Evolutionary conservation across 2,329 filamentous ascomycete species (phyloP).

Genomic region (Knufia petricola): DNA sequence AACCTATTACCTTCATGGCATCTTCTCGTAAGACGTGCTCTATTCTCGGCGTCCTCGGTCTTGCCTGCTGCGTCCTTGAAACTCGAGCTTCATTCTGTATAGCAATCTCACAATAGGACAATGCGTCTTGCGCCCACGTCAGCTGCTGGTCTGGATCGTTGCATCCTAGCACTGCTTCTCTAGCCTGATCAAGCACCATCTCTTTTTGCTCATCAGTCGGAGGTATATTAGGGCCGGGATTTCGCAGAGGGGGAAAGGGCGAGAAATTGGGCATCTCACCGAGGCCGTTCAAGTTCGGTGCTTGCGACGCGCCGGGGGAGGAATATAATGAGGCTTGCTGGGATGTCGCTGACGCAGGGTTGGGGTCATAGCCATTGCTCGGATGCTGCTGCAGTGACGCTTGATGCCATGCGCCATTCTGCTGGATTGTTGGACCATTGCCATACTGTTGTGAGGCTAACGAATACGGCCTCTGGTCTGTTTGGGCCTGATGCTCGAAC

Average conservation of each 20-base stretch:
- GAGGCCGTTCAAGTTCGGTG: slow-evolving; percentile 40
- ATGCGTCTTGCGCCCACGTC: slow-evolving; percentile 87
- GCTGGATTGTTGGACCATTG: background rate
- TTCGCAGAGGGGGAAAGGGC: slow-evolving; percentile 75
- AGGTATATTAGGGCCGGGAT: slow-evolving; percentile 75
- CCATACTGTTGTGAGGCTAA: background rate
- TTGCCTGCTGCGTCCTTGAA: slow-evolving; percentile 45
- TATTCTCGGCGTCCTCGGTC: slow-evolving; percentile 70
- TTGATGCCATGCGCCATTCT: slow-evolving; percentile 9
- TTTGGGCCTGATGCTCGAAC: slow-evolving; percentile 66
- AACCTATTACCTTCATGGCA: slow-evolving; percentile 82
- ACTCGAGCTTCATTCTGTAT: slow-evolving; percentile 67
- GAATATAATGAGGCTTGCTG: background rate
- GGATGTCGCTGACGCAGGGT: background rate
- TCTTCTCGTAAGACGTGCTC: slow-evolving; percentile 84
- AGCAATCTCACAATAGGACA: slow-evolving; percentile 78
- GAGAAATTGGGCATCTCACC: slow-evolving; percentile 68
- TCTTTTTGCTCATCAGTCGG: slow-evolving; percentile 92
- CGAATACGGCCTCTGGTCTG: background rate
- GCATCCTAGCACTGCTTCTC: slow-evolving; percentile 75
- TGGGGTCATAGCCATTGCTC: background rate
- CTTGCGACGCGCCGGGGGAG: slow-evolving; percentile 37
- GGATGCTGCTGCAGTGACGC: background rate
- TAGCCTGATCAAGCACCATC: slow-evolving; percentile 73
- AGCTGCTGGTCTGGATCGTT: slow-evolving; percentile 95